A percentile compares a stretch with the other conserved stretches of the same genome.
These are phyloP conservation scores for Pseudoperonospora humuli DNA, from an alignment of 352 stramenopile genomes.

Conservation along the genomic window DNA sequence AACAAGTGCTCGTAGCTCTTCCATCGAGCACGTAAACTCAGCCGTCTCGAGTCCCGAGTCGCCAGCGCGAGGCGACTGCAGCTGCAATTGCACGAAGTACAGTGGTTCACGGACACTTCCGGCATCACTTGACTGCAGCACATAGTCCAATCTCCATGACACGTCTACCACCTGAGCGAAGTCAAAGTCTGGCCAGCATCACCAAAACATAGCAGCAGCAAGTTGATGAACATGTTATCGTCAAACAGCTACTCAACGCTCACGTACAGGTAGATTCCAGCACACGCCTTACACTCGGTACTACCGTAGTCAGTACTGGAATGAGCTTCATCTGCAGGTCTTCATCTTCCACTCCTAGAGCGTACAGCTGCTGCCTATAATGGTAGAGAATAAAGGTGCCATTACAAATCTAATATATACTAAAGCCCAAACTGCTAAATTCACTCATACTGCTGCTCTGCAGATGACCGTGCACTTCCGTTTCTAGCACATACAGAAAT, in stretches of 20 bases:
- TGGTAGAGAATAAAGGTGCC: background rate
- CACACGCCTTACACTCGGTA: conserved; percentile 20
- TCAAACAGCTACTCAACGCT: background rate
- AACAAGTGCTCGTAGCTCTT: conserved; percentile 57
- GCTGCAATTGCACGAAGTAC: conserved; percentile 59
- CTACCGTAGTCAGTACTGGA: conserved; percentile 6
- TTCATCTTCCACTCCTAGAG: conserved; percentile 27
- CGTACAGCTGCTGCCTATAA: conserved; percentile 22
- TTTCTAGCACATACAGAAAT: conserved; percentile 18
- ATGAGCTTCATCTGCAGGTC: conserved; percentile 20
- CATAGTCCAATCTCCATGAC: conserved; percentile 65
- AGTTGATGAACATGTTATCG: background rate
- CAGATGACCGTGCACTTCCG: conserved; percentile 1
- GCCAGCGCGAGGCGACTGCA: conserved; percentile 36
- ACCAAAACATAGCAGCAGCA: background rate
- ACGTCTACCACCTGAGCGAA: conserved; percentile 69
- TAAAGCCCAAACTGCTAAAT: background rate
- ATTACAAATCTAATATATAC: conserved; percentile 9
- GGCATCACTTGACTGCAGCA: conserved; percentile 42
- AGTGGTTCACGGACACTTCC: conserved; percentile 46
- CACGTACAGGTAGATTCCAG: conserved; percentile 30
- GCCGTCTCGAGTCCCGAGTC: conserved; percentile 23
- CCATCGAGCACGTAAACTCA: conserved; percentile 58
- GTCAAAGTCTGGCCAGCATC: conserved; percentile 41
- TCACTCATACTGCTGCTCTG: conserved; percentile 14